These are phyloP conservation scores for Sideroxylon spinosum DNA, from an alignment of 179 eudicot genomes.

Conservation along the genomic window DNA sequence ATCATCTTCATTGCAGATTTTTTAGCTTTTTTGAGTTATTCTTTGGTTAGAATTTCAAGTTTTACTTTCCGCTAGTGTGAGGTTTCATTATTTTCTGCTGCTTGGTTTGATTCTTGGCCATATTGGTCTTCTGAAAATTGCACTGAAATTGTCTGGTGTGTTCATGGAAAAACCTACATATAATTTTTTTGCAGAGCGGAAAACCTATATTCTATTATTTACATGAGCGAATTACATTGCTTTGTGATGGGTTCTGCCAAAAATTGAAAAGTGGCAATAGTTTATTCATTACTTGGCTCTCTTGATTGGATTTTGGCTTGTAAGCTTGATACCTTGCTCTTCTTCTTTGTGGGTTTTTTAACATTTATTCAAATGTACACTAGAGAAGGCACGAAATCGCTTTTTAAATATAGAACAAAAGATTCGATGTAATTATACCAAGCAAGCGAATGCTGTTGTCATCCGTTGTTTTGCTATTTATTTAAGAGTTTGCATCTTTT, in stretches of 20 bases:
- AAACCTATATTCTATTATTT: neutral
- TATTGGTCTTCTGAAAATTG: neutral
- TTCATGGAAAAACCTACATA: too few species aligned
- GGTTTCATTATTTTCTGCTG: too few species aligned
- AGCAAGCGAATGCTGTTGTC: too few species aligned
- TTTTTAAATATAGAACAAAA: neutral
- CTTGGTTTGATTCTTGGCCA: neutral
- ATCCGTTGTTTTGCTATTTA: too few species aligned
- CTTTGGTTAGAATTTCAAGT: neutral
- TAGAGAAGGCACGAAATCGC: neutral
- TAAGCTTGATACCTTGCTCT: neutral
- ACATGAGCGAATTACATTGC: neutral
- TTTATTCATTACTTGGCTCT: conserved; percentile 2
- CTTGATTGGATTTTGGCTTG: neutral
- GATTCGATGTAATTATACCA: too few species aligned
- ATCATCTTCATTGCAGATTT: neutral
- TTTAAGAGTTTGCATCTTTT: too few species aligned
- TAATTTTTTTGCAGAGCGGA: neutral
- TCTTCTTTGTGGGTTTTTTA: too few species aligned
- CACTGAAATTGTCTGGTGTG: neutral
- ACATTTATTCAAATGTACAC: neutral
- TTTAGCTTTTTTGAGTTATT: neutral
- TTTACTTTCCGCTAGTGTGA: neutral
- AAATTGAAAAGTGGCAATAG: neutral
- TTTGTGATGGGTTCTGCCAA: neutral